Percentiles rank a stretch among this genome's conserved stretches.
Conservation (phyloP, 1,284 basidiomycete genomes). For the Ceratobasidium sp. region DNA sequence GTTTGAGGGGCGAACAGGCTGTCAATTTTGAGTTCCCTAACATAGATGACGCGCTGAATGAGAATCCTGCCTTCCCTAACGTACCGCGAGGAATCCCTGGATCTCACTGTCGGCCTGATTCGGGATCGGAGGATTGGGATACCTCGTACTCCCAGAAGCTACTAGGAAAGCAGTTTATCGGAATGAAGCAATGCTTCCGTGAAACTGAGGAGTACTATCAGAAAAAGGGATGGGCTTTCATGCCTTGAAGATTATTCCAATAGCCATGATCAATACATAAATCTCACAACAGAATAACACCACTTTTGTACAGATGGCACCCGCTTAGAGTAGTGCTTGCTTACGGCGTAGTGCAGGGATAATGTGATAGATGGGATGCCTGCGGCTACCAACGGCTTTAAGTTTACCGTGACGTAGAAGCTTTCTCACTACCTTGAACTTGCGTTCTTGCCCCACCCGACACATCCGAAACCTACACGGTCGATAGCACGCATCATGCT, state of each 20-base stretch:
- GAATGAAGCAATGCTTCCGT: constrained; percentile 9
- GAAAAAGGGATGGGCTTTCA: constrained; percentile 18
- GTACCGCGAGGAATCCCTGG: constrained; percentile 39
- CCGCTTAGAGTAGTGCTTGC: too few species aligned
- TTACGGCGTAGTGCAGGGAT: too few species aligned
- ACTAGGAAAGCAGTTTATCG: constrained; percentile 24
- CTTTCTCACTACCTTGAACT: too few species aligned
- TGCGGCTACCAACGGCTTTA: too few species aligned
- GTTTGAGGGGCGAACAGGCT: background rate
- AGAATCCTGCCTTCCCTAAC: constrained; percentile 21
- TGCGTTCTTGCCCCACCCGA: too few species aligned
- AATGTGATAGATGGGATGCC: too few species aligned
- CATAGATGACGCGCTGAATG: constrained; percentile 21
- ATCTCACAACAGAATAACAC: too few species aligned
- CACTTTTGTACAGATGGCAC: too few species aligned
- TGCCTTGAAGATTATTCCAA: background rate
- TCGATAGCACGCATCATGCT: too few species aligned
- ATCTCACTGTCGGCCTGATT: background rate
- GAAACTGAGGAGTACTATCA: constrained; percentile 25
- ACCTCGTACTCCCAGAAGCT: background rate
- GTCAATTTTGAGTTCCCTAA: background rate
- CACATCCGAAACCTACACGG: too few species aligned
- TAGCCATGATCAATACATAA: background rate
- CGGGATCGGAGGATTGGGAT: constrained; percentile 18
- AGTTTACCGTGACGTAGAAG: too few species aligned